phyloP scores from a whole-genome alignment of 2,329 filamentous ascomycete species.

The Nemania abortiva region DNA sequence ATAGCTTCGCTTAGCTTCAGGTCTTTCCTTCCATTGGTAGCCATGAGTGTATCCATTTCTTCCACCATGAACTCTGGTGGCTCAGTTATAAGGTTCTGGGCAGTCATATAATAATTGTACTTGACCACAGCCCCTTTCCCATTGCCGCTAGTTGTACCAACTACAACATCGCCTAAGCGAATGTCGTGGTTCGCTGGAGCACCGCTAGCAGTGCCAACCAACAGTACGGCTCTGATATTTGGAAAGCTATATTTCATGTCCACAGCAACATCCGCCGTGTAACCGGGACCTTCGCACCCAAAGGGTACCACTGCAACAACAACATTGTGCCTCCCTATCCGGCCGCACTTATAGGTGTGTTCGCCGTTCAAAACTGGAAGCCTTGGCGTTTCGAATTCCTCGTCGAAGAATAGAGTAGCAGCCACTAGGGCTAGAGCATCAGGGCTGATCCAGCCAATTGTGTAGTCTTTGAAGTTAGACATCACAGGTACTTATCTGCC shows the following conservation, averaged over 20 bases:
- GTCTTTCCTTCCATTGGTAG: not conserved
- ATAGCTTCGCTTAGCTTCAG: not conserved
- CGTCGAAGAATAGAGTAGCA: constrained; percentile 20
- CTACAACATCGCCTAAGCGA: constrained; percentile 26
- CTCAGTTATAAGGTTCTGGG: not conserved
- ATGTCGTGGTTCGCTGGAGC: constrained; percentile 48
- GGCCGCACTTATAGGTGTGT: constrained; percentile 35
- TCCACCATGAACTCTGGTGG: not conserved
- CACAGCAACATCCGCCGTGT: constrained; percentile 47
- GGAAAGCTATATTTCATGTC: constrained; percentile 51
- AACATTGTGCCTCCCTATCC: constrained; percentile 42
- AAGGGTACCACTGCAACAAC: constrained; percentile 46
- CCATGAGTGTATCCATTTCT: not conserved
- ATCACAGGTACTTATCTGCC: not conserved
- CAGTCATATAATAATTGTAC: too few species aligned
- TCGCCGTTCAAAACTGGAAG: not conserved
- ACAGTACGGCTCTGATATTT: constrained; percentile 48
- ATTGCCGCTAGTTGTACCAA: not conserved
- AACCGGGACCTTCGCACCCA: constrained; percentile 41
- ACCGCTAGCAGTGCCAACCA: constrained; percentile 55
- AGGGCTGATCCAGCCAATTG: constrained; percentile 30
- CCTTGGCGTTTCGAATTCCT: not conserved
- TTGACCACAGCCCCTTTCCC: constrained; percentile 4
- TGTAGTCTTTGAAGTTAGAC: not conserved
- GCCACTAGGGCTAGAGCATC: constrained; percentile 1